A percentile compares a stretch with the other conserved stretches of the same genome.
Evolutionary conservation across 1,284 basidiomycete species (phyloP).

Genomic region (Papiliotrema fonsecae): DNA sequence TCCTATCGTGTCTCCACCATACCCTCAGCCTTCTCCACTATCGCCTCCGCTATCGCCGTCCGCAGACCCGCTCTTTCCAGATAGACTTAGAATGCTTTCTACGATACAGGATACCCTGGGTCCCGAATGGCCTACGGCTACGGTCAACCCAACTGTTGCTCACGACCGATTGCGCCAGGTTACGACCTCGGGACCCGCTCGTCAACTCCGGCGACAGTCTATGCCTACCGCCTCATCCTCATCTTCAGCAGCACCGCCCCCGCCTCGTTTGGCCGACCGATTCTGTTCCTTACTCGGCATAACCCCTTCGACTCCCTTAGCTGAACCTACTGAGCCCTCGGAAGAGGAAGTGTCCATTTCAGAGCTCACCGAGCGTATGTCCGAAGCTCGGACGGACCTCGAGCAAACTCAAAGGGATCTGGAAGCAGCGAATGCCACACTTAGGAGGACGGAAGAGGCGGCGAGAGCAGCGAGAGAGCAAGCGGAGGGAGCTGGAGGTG

Average conservation of each 20-base stretch:
- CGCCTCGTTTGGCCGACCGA: background rate
- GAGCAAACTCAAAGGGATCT: slow-evolving; percentile 8
- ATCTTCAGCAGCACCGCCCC: no score
- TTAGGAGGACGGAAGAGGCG: background rate
- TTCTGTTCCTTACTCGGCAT: background rate
- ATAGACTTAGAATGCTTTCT: slow-evolving; percentile 27
- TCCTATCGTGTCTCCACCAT: background rate
- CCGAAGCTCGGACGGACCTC: slow-evolving; percentile 11
- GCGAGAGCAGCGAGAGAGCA: background rate
- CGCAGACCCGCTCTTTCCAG: slow-evolving; percentile 5
- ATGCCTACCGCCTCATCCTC: background rate
- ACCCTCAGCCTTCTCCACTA: background rate
- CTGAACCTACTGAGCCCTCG: background rate
- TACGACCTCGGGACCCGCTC: slow-evolving; percentile 15
- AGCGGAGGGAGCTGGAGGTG: background rate
- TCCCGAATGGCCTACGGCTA: slow-evolving; percentile 19
- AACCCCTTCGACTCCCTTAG: no score
- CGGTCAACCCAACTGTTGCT: slow-evolving; percentile 4
- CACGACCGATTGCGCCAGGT: slow-evolving; percentile 13
- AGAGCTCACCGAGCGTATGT: background rate
- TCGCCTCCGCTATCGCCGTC: background rate
- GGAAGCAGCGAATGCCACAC: slow-evolving; percentile 4
- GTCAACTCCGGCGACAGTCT: background rate
- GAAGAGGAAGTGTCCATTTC: background rate
- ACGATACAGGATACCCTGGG: slow-evolving; percentile 28